phyloP scores from a whole-genome alignment of 2,329 filamentous ascomycete species.

The Plenodomus biglobosus region DNA sequence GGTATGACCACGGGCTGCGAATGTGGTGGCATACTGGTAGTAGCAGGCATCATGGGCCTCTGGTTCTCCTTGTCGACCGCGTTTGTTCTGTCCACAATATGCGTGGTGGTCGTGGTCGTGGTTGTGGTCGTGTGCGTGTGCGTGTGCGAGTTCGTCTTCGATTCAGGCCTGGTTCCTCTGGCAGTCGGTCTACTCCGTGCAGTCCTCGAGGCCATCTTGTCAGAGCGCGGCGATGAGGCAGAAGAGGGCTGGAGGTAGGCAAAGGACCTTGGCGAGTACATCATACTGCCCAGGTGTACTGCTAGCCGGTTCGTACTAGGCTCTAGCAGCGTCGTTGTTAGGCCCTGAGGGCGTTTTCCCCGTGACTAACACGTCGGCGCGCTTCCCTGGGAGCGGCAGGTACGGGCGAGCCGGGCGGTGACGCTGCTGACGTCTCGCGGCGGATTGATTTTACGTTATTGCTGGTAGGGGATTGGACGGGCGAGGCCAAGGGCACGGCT shows the following conservation, averaged over 20 bases:
- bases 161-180: constrained; percentile 15
- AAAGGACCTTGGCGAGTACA: constrained; percentile 50
- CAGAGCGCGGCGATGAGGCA: constrained; percentile 38
- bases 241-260: constrained; percentile 43
- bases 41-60: constrained; percentile 7
- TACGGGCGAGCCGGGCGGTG: constrained; percentile 26
- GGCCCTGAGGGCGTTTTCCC: constrained; percentile 26
- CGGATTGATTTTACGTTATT: constrained; percentile 42
- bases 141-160: neutral
- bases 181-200: constrained; percentile 9
- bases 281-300: too few relatives aligned
- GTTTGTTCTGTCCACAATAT: neutral
- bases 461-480: constrained; percentile 38
- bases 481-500: constrained; percentile 17
- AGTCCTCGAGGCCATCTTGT: constrained; percentile 35
- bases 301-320: constrained; percentile 13
- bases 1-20: constrained; percentile 50
- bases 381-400: constrained; percentile 10
- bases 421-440: constrained; percentile 28
- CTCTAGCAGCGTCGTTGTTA: constrained; percentile 3
- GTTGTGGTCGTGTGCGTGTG: too few relatives aligned
- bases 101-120: too few relatives aligned
- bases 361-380: constrained; percentile 25
- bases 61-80: neutral
- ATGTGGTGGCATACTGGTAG: constrained; percentile 31